These are phyloP conservation scores for Domatiomyces globalis DNA, from an alignment of 2,329 filamentous ascomycete species.

Conservation along the genomic window DNA sequence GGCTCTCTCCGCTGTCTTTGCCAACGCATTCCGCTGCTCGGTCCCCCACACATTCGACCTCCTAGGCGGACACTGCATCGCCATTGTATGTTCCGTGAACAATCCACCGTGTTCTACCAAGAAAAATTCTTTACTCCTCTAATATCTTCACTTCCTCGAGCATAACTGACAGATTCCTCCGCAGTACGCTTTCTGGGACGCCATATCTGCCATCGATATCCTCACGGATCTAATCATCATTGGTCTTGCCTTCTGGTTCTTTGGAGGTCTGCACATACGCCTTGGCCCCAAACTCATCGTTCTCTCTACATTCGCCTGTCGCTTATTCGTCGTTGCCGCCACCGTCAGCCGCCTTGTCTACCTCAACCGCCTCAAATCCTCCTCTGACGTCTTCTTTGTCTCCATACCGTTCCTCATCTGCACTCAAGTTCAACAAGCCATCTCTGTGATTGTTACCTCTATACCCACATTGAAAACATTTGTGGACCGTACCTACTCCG, in stretches of 20 bases:
- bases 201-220: conserved; percentile 25
- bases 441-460: not conserved
- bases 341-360: not conserved
- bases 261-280: conserved; percentile 21
- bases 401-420: not conserved
- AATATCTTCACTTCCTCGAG: not conserved
- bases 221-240: conserved; percentile 24
- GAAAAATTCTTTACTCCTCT: too few species aligned
- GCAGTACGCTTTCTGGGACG: conserved; percentile 17
- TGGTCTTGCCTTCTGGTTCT: conserved; percentile 19
- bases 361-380: not conserved
- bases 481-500: not conserved
- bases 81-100: not conserved
- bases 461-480: not conserved
- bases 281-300: not conserved
- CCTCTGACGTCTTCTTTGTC: not conserved
- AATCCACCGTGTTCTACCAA: too few species aligned
- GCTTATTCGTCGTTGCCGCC: not conserved
- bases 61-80: conserved; percentile 11
- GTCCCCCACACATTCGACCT: conserved; percentile 17
- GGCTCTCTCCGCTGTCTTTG: conserved; percentile 6
- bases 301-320: not conserved
- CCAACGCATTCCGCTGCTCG: conserved; percentile 19
- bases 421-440: not conserved
- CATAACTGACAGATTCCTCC: too few species aligned